Percentiles rank a stretch among this genome's conserved stretches.
Conservation (phyloP, 2,329 filamentous ascomycete species). For the Calonectria hongkongensis region DNA sequence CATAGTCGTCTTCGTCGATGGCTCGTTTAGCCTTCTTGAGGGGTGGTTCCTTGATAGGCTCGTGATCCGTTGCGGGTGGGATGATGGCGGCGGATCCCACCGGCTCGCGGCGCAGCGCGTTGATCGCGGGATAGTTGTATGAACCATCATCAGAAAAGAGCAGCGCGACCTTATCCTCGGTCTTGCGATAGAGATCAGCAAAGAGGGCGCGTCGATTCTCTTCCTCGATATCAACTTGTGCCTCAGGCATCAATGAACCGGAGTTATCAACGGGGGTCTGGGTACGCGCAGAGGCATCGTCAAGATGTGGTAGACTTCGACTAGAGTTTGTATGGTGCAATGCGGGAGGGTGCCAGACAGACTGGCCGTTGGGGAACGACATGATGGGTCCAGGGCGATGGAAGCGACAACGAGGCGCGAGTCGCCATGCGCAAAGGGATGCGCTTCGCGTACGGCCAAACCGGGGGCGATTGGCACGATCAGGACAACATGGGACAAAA, state of each 20-base stretch:
- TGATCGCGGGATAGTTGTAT: constrained; percentile 72
- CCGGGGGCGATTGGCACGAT: constrained; percentile 66
- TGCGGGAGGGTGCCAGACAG: constrained; percentile 78
- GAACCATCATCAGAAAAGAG: constrained; percentile 80
- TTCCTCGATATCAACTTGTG: constrained; percentile 77
- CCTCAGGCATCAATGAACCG: constrained; percentile 75
- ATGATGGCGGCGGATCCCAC: constrained; percentile 63
- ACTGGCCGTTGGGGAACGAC: constrained; percentile 81
- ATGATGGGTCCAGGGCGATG: constrained; percentile 74
- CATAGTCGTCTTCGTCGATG: constrained; percentile 91
- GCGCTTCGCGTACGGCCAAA: constrained; percentile 71
- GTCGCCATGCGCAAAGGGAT: constrained; percentile 74
- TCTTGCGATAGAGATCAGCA: constrained; percentile 84
- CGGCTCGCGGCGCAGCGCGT: constrained; percentile 69
- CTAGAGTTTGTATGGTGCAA: constrained; percentile 68
- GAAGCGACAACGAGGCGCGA: constrained; percentile 67
- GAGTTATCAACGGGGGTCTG: constrained; percentile 71
- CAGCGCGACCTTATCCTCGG: constrained; percentile 84
- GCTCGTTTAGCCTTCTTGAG: constrained; percentile 84
- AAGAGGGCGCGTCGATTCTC: constrained; percentile 85
- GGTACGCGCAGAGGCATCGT: constrained; percentile 74
- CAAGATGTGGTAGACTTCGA: constrained; percentile 73
- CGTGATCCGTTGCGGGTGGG: constrained; percentile 76
- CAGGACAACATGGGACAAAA: constrained; percentile 71
- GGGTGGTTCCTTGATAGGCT: constrained; percentile 75